Base-by-base conservation (phyloP, 371 early-diverging fungal species). In the Apophysomyces elegans region DNA sequence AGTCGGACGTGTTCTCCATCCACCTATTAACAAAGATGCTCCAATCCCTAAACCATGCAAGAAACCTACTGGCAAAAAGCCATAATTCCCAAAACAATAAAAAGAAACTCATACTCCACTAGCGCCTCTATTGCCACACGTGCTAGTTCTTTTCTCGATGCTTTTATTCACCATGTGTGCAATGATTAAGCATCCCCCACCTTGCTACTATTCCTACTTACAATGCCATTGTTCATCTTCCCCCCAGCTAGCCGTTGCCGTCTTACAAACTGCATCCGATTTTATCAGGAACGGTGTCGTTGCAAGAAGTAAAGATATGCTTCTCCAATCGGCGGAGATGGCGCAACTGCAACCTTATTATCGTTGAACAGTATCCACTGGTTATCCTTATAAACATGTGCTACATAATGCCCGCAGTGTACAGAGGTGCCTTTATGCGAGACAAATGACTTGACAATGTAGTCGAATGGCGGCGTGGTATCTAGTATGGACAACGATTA, bases 381-480 rank as follows among this genome's bases (percentile, higher is more conserved):
- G 16, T 79, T 86, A 18, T 84, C 77, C 61, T 88, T 85, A 61
- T 83, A 80, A 45, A 96, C 84, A 67, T 95, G 96, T 9, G 95
- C 89, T 8, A 99, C 95, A 75, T 99, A 99, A 76, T 99, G 99
- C 32, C 99, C 99, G 70, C 94, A 95, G 69, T 96, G 96, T 1
- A 94, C 89, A 4, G 97, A 97, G 9, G 97, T 90, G n/a, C 99
- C 99, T 72, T 94, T 94, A 85, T 99, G 99, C 26, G 95, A 95
- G 37, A 99, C 89, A 81, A 96, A 93, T 2, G 91, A 90, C 21
- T 84, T 73, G n/a, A 97, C 73, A 57, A 78, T 74, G 76, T 93
- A 99, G 36, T 81, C 79, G 35, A 87, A 88, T 36, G 86, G 85
- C 35, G 78, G 76, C 7, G 61, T 67, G 32, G 72, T 76, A 68